phyloP scores from a whole-genome alignment of 129 eudicot genomes.

The Rutidosis leptorrhynchoides region DNA sequence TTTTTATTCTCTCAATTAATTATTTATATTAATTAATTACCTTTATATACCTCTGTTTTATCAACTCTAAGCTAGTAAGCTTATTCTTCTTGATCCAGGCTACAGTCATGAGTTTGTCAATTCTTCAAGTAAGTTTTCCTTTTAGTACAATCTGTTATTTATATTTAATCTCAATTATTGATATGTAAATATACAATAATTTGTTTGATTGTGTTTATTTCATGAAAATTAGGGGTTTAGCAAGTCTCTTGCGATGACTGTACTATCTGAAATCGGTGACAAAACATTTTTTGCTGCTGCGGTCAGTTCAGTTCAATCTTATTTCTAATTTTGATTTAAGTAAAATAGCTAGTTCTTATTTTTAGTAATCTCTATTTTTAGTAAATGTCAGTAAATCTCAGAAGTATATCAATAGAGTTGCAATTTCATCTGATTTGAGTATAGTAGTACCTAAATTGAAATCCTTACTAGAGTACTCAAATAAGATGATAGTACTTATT shows the following conservation, averaged over 20 bases:
- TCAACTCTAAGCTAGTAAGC: too few species aligned
- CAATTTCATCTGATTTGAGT: too few species aligned
- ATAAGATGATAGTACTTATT: not conserved
- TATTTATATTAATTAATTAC: too few species aligned
- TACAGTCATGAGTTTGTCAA: slow-evolving; percentile 53
- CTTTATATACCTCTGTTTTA: too few species aligned
- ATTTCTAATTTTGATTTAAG: not conserved
- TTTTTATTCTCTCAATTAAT: too few species aligned
- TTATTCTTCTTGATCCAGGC: too few species aligned
- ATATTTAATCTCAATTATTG: not conserved
- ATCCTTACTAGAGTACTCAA: too few species aligned
- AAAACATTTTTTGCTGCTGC: slow-evolving; percentile 97
- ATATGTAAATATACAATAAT: not conserved
- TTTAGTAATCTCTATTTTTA: too few species aligned
- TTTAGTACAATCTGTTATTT: not conserved
- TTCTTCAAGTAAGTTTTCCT: slow-evolving; percentile 45
- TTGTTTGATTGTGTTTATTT: not conserved
- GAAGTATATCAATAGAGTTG: too few species aligned
- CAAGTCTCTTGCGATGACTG: slow-evolving; percentile 93
- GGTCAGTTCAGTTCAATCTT: slow-evolving; percentile 63
- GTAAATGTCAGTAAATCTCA: too few species aligned
- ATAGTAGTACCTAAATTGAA: too few species aligned
- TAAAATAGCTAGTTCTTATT: too few species aligned
- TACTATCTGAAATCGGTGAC: slow-evolving; percentile 96
- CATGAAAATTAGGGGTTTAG: slow-evolving; percentile 60